These are phyloP conservation scores for Euphorbia peplus DNA, from an alignment of 345 rosid species.

Conservation along the genomic window DNA sequence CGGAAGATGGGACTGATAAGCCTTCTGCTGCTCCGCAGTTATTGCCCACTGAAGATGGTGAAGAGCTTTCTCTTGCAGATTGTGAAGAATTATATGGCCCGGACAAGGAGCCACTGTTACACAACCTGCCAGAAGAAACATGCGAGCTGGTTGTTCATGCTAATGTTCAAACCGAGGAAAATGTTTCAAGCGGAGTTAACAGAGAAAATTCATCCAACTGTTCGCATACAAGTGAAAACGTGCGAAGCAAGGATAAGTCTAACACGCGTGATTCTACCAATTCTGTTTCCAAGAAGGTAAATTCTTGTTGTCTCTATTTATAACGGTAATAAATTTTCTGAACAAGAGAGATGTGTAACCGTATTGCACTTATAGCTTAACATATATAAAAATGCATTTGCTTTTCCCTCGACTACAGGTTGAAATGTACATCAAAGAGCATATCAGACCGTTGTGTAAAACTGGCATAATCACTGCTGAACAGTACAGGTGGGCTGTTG, in stretches of 20 bases:
- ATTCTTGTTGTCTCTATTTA: background rate
- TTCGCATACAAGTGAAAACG: conserved; percentile 35
- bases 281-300: conserved; percentile 69
- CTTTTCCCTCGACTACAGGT: conserved; percentile 43
- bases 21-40: conserved; percentile 34
- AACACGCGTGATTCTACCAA: conserved; percentile 27
- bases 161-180: conserved; percentile 33
- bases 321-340: background rate
- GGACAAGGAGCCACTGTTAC: conserved; percentile 63
- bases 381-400: background rate
- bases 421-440: conserved; percentile 92
- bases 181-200: conserved; percentile 23
- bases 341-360: background rate
- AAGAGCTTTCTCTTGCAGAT: conserved; percentile 63
- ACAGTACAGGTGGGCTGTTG: conserved; percentile 88
- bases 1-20: conserved; percentile 30
- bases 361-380: background rate
- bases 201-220: conserved; percentile 30
- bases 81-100: conserved; percentile 91
- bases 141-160: conserved; percentile 24
- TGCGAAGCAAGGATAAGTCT: conserved; percentile 36
- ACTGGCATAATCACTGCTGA: conserved; percentile 79
- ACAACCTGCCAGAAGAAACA: conserved; percentile 38
- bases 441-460: conserved; percentile 89
- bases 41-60: conserved; percentile 42